Percentiles rank a stretch among this genome's conserved stretches.
Conservation (phyloP, 305 asterid species). For the Nicotiana rustica region DNA sequence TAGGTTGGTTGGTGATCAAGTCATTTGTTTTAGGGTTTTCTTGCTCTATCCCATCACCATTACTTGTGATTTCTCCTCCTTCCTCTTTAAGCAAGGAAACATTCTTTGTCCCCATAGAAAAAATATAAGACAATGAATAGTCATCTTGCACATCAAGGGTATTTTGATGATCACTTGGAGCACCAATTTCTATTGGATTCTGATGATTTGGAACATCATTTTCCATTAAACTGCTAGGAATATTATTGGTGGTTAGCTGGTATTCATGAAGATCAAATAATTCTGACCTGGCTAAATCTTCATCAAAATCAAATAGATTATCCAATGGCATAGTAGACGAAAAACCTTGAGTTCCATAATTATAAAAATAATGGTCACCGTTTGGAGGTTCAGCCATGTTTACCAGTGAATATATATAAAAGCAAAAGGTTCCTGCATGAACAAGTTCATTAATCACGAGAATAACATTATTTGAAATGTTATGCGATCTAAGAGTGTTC, state of each 20-base stretch:
- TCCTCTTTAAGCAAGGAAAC: not conserved
- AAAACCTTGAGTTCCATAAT: not conserved
- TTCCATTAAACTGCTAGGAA: not conserved
- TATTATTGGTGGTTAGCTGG: not conserved
- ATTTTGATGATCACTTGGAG: too few relatives aligned
- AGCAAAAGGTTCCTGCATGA: not conserved
- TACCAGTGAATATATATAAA: not conserved
- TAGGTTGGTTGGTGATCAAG: not conserved
- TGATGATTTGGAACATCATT: not conserved
- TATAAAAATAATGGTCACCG: not conserved
- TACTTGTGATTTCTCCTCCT: not conserved
- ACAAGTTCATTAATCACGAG: not conserved
- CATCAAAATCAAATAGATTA: not conserved
- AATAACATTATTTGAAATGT: not conserved
- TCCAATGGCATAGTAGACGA: not conserved
- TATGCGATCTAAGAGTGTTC: not conserved
- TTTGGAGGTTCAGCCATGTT: not conserved
- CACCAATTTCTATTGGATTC: not conserved
- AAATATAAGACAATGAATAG: conserved; percentile 5
- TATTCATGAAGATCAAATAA: not conserved
- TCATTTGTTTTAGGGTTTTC: not conserved
- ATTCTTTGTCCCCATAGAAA: not conserved
- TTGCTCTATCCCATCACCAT: not conserved
- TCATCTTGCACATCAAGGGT: not conserved
- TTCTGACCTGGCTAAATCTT: not conserved